Percentiles rank a stretch among this genome's conserved stretches.
Conservation (phyloP, 768 basidiomycete genomes). For the Naganishia onofrii region DNA sequence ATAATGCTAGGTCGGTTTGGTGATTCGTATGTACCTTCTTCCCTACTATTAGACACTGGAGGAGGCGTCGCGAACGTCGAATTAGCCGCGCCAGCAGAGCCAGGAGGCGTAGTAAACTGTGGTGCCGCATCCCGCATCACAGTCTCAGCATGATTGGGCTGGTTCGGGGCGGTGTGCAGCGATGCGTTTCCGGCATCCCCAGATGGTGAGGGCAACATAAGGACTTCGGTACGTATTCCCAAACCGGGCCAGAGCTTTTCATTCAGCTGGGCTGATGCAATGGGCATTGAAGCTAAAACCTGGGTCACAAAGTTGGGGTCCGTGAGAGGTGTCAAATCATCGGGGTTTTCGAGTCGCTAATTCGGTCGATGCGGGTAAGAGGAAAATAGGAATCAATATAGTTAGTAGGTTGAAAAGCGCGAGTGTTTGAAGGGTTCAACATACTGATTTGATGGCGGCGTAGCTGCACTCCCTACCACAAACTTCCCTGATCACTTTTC, state of each 20-base stretch:
- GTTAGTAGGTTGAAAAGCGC: constrained; percentile 43
- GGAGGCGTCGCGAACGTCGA: neutral
- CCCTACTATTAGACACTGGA: neutral
- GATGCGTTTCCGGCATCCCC: neutral
- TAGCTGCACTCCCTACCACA: constrained; percentile 91
- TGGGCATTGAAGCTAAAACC: constrained; percentile 50
- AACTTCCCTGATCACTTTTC: constrained; percentile 68
- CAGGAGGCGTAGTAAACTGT: neutral
- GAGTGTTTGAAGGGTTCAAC: constrained; percentile 60
- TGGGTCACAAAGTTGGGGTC: constrained; percentile 71
- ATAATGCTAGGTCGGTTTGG: constrained; percentile 26
- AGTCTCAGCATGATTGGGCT: neutral
- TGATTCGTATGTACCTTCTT: neutral
- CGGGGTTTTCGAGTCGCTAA: constrained; percentile 44
- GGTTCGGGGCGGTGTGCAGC: neutral
- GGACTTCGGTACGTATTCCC: constrained; percentile 63
- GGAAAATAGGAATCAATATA: neutral
- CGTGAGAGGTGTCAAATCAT: constrained; percentile 84
- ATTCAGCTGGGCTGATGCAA: constrained; percentile 57
- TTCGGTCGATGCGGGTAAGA: neutral
- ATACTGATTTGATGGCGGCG: constrained; percentile 70
- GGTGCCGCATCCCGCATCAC: neutral
- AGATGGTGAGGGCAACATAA: constrained; percentile 35
- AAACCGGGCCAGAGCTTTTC: constrained; percentile 83
- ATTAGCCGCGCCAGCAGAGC: neutral